Evolutionary conservation across 192 early-diverging fungal species (phyloP).

Genomic region (Backusella sp.): DNA sequence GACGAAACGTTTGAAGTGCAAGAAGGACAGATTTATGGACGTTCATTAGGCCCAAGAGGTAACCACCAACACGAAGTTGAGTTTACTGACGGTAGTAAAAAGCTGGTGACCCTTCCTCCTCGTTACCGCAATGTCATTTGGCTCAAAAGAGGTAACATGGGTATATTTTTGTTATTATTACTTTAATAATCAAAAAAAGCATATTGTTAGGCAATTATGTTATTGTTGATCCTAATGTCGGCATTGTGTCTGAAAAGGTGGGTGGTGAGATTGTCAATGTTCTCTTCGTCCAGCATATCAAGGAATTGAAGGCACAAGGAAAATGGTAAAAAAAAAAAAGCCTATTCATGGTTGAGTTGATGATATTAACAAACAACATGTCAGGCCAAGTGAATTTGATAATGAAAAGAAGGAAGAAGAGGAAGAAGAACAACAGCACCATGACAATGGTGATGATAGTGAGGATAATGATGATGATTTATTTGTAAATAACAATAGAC

Average conservation of each 20-base stretch:
- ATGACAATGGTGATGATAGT: background rate
- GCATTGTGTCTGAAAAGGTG: conserved; percentile 62
- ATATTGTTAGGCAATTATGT: conserved; percentile 57
- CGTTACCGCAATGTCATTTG: conserved; percentile 80
- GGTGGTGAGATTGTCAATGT: conserved; percentile 76
- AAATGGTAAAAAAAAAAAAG: conserved; percentile 48
- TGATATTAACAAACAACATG: background rate
- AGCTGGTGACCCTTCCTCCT: conserved; percentile 71
- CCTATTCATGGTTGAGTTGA: no score
- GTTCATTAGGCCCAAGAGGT: conserved; percentile 64
- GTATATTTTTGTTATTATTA: background rate
- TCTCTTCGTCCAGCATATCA: conserved; percentile 73
- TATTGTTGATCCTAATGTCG: conserved; percentile 60
- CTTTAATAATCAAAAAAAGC: background rate
- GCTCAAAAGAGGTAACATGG: conserved; percentile 70
- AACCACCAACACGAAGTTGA: conserved; percentile 74
- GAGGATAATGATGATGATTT: conserved; percentile 51
- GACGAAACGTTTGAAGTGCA: conserved; percentile 19
- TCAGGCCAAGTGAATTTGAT: conserved; percentile 28
- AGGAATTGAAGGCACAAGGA: conserved; percentile 57
- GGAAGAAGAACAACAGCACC: conserved; percentile 10
- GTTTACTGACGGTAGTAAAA: conserved; percentile 48
- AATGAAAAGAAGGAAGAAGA: conserved; percentile 15
- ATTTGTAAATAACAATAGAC: conserved; percentile 62
- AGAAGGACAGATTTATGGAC: conserved; percentile 50